Base-by-base conservation (phyloP, 306 rosid species). In the Urtica urens region DNA sequence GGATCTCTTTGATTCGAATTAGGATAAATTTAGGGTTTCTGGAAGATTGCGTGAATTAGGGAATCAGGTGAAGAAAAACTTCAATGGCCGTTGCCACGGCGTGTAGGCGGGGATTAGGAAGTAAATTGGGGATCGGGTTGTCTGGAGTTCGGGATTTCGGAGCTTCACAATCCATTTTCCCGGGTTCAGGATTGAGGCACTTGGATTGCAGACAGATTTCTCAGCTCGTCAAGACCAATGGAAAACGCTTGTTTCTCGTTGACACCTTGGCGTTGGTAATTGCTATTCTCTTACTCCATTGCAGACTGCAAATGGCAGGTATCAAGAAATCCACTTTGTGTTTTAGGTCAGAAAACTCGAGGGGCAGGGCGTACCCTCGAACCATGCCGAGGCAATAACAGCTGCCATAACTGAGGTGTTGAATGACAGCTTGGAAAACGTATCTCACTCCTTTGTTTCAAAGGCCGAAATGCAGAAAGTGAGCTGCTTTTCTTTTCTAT, bases 331-430 rank as follows among this genome's bases (percentile, higher is more conserved):
- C 10, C 3, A 35, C 11, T 13, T 7, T 7, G 40, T 19, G 24
- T 46, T 67, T 3, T 65, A 90, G 95, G 95, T 90, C 30, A 85
- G 90, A 65, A 81, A 59, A 67, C 68, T 85, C 47, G 99, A 90
- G 71, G 82, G 83, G 23, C 76, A 79, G 71, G 99, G 94, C 1
- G 64, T 90, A 22, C 94, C 99, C 24, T 74, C 84, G 0, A 64
- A 79, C 41, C 95, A 90, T 29, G 94, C 99, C 0, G 99, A 90
- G 77, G 99, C 95, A 8, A 85, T 90, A 64, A 90, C 92, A 10
- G 77, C 81, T 66, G 85, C 85, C 52, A 85, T 90, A 45, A 90
- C 85, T 8, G 92, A 79, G 60, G 95, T 90, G 6, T 60, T 90
- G 63, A 90, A 77, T 45, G 95, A 90, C 22, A 90, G 93, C 31